These are phyloP conservation scores for Camellia granthamiana DNA, from an alignment of 148 eudicot genomes.

Conservation along the genomic window DNA sequence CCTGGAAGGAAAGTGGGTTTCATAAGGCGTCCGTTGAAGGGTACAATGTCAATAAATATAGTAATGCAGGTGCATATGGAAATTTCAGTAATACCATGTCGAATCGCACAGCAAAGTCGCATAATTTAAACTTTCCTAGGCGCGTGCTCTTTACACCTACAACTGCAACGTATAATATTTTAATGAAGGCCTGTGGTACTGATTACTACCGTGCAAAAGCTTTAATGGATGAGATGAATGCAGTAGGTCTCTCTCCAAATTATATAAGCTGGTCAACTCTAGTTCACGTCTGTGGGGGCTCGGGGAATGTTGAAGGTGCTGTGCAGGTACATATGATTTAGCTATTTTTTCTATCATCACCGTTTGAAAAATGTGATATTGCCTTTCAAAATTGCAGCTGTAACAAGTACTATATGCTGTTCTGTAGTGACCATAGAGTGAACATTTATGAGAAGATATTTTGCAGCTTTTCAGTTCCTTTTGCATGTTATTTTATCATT, in stretches of 20 bases:
- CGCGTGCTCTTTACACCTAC: conserved; percentile 71
- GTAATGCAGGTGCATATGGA: conserved; percentile 11
- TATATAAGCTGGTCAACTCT: conserved; percentile 91
- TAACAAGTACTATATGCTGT: neutral
- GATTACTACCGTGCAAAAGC: conserved; percentile 72
- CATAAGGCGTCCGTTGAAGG: conserved; percentile 17
- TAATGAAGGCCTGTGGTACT: conserved; percentile 92
- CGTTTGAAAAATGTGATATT: neutral
- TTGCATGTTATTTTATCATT: neutral
- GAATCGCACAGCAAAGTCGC: conserved; percentile 16
- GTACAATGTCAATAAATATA: conserved; percentile 15
- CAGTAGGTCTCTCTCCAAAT: conserved; percentile 65
- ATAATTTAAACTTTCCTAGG: conserved; percentile 33
- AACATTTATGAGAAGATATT: neutral
- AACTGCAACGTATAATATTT: conserved; percentile 73
- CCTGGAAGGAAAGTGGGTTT: conserved; percentile 63
- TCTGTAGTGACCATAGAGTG: neutral
- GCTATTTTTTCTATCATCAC: neutral
- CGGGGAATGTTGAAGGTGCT: conserved; percentile 67
- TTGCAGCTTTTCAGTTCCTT: neutral
- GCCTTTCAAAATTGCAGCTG: neutral
- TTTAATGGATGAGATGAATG: conserved; percentile 81
- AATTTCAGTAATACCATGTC: conserved; percentile 20
- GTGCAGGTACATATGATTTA: conserved; percentile 50
- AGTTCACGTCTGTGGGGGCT: conserved; percentile 61